Base-by-base conservation (phyloP, 1,139 yeast species). In the Diutina pseudorugosa region DNA sequence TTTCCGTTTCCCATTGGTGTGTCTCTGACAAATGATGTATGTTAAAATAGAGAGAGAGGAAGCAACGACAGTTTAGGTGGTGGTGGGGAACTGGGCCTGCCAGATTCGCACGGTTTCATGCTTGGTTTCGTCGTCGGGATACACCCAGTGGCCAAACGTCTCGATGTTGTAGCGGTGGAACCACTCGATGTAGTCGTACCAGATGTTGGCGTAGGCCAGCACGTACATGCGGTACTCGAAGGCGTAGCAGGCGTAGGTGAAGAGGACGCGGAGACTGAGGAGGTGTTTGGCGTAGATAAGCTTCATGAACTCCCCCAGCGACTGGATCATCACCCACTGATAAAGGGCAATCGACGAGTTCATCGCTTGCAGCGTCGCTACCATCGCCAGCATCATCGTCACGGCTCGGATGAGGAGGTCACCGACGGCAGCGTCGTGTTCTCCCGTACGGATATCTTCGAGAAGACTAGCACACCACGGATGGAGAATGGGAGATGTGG, bases 191-290 rank as follows among this genome's bases (percentile, higher is more conserved):
- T 18, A 43, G 11, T 43, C 47, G 30, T 9, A 19, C 47, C 47
- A 43, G 16, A 43, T 43, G 47, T 43, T 43, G 25, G n/a, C 16
- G 47, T 43, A 43, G 3, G 47, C 47, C 47, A 43, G 47, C 25
- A 43, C 47, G 21, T 43, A 43, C 47, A 43, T 43, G 47, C 21
- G 30, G 33, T 19, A 43, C 33, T 23, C 33, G 11, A 43, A 19
- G 2, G 33, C 30, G 21, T 16, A 21, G 14, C 30, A 43, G 2
- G 47, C 30, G 23, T 19, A 43, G 18, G 47, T 21, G 20, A 12
- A 21, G 16, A 43, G 21, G 33, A 43, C 47, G 1, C 47, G 11
- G 12, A 43, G 33, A 6, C 30, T 27, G 4, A 14, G 9, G 12
- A 43, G 14, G 16, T 43, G 30, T 8, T 43, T 43, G 18, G 30